Conservation (phyloP, 2,329 filamentous ascomycete genomes). For the Clarireedia hainanense region DNA sequence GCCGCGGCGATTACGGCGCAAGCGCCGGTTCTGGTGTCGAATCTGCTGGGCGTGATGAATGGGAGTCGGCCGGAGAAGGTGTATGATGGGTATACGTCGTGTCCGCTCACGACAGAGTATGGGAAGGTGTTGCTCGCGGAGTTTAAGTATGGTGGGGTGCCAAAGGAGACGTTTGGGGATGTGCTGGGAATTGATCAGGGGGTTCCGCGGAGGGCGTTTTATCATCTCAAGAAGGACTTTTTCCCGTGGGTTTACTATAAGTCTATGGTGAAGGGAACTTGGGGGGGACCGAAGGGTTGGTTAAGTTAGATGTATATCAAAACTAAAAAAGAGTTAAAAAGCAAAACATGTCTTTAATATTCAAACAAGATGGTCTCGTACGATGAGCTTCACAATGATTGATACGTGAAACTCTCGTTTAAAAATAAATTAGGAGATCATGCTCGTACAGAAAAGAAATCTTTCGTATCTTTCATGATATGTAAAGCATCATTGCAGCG, state of each 20-base stretch:
- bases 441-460: no score
- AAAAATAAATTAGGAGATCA: no score
- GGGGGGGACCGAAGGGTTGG: constrained; percentile 51
- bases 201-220: constrained; percentile 48
- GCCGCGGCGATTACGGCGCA: constrained; percentile 45
- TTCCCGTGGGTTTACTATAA: constrained; percentile 60
- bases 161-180: constrained; percentile 53
- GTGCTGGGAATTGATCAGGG: constrained; percentile 50
- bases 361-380: no score
- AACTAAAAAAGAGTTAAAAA: no score
- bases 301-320: neutral
- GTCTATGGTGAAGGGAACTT: constrained; percentile 52
- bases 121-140: constrained; percentile 57
- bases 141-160: constrained; percentile 56
- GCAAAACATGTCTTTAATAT: no score
- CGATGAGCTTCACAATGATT: no score
- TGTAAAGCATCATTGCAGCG: no score
- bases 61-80: constrained; percentile 36
- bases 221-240: constrained; percentile 58
- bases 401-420: no score
- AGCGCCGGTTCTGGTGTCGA: constrained; percentile 42
- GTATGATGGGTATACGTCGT: constrained; percentile 50
- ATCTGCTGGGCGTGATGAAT: constrained; percentile 38
- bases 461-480: no score
- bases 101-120: constrained; percentile 47